Base-by-base conservation (phyloP, 345 rosid species). In the Capsella bursapastoris region DNA sequence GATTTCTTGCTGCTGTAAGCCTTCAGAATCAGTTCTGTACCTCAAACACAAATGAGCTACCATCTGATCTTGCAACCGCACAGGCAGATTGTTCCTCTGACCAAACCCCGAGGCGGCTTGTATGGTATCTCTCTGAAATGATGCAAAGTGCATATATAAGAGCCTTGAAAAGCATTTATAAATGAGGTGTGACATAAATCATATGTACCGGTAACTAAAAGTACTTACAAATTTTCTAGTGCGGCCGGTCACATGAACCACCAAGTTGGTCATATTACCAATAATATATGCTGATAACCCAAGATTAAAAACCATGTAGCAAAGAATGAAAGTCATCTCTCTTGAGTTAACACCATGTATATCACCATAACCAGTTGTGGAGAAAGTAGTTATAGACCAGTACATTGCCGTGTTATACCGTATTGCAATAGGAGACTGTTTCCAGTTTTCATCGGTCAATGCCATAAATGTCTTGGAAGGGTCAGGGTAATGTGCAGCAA, bases 311-410 rank as follows among this genome's bases (percentile, higher is more conserved):
- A 93, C 62, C 92, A 91, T 84, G 78, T 86, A 91, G 65, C 64
- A 68, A 57, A 88, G 76, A 64, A 71, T 83, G 56, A 89, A 89
- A 11, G 84, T 15, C 91, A 88, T 89, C 79, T 93, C 98, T 25
- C 59, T 44, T 12, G 80, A 50, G 59, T 88, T 90, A 37, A 84
- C 85, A 29, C 93, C 87, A 71, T 93, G 98, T 32, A 93, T 48
- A 78, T 93, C 97, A 51, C 98, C 98, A 57, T 93, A 93, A 7
- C 98, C 98, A 13, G 88, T 84, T 14, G 96, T 89, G 8, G 96
- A 80, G 22, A 91, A 84, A 2, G 97, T 93, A 75, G 92, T 82
- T 28, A 89, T 89, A 9, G 98, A 88, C 97, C 97, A 91, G 68
- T 93, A 90, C 55, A 90, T 51, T 0, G 97, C 74, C n/a, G 84